Evolutionary conservation across 2,329 filamentous ascomycete species (phyloP), one percentile per base, ranked within the genome.

Genomic region (Penicillium hordei): DNA sequence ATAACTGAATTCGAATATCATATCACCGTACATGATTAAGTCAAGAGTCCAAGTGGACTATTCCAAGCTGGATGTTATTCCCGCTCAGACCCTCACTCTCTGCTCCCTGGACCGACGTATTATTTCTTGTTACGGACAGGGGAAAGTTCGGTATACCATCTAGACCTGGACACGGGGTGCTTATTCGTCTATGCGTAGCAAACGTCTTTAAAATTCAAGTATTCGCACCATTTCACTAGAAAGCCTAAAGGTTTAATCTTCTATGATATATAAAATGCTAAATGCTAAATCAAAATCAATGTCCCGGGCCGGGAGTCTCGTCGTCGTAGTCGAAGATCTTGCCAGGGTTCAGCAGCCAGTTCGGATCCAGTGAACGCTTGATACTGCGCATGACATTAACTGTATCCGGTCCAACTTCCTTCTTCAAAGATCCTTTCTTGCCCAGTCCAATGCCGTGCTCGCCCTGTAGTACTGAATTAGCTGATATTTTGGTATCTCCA

Each of bases 321-420:
- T 34, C 49, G 12, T 53, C 42, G 23, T 57, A 38, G 64, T 95
- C 89, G 75, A 96, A 92, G 62, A 96, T 93, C 79, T 96, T 96
- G 1, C 91, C 91, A 0, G 92, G 92, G 65, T 96, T 96, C 84
- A 96, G 85, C 56, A 96, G 85, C 90, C 92, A 95, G 49, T 87
- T 76, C 1, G 92, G 92, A 78, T 96, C 92, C 46, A 96, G 78
- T 10, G 91, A 86, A n/a, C 79, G 75, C 76, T 96, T 96, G 72
- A 96, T 86, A 61, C 84, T 86, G 69, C 86, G 88, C 92, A 96
- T 96, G 23, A 95, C 88, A 19, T 83, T 87, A 58, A 96, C 81
- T 0, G 92, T 95, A 57, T 91, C 90, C 2, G 84, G 77, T 0
- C 92, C 92, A 19, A 96, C 84, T 74, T 96, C 92, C 71, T 88